phyloP scores from a whole-genome alignment of 805 yeast species.

The Kluyveromyces aestuarii region DNA sequence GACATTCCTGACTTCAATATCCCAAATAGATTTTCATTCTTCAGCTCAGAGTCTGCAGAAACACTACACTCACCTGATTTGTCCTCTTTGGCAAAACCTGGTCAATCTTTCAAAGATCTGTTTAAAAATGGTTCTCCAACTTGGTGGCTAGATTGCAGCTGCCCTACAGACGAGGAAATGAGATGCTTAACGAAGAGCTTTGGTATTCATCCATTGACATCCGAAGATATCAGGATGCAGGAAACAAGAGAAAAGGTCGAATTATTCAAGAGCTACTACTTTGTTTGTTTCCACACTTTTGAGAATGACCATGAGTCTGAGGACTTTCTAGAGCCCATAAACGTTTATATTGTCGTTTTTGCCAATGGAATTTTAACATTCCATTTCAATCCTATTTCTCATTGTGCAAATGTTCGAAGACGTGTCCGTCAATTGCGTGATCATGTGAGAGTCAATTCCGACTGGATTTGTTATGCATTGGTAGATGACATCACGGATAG shows the following conservation, averaged over 20 bases:
- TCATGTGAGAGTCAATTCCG: slow-evolving; percentile 68
- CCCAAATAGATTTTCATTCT: slow-evolving; percentile 79
- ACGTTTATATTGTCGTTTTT: slow-evolving; percentile 65
- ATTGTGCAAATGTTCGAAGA: slow-evolving; percentile 71
- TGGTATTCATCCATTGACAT: slow-evolving; percentile 95
- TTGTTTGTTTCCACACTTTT: slow-evolving; percentile 95
- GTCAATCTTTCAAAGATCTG: slow-evolving; percentile 55
- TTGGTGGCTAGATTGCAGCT: slow-evolving; percentile 94
- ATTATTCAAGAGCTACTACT: slow-evolving; percentile 78
- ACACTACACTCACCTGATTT: slow-evolving; percentile 87
- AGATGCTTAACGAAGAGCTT: slow-evolving; percentile 84
- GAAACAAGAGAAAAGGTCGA: slow-evolving; percentile 97
- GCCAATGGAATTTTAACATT: slow-evolving; percentile 59
- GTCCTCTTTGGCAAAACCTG: slow-evolving; percentile 62
- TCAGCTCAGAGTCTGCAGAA: slow-evolving; percentile 72
- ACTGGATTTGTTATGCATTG: slow-evolving; percentile 75
- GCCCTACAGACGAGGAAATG: slow-evolving; percentile 95
- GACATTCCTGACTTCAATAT: slow-evolving; percentile 17
- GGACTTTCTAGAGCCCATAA: slow-evolving; percentile 74
- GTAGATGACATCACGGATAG: slow-evolving; percentile 83
- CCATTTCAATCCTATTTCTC: slow-evolving; percentile 59
- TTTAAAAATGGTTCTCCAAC: slow-evolving; percentile 66
- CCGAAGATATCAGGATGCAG: slow-evolving; percentile 94
- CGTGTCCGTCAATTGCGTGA: slow-evolving; percentile 74
- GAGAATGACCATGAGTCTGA: slow-evolving; percentile 74